phyloP scores from a whole-genome alignment of 1,284 basidiomycete genomes.

The Sporisorium sorghi region DNA sequence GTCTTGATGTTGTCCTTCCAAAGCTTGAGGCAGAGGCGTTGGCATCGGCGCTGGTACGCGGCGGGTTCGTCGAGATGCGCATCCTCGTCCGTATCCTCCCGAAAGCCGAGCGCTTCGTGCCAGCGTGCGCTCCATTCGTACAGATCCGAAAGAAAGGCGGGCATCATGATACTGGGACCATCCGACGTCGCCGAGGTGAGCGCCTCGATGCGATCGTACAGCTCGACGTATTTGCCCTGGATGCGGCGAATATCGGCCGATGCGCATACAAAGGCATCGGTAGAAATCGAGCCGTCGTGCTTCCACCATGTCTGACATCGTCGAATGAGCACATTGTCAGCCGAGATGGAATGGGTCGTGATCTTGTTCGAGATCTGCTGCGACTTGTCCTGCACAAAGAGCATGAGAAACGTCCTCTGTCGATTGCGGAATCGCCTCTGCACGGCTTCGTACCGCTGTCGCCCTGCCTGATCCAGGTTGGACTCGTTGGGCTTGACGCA shows the following conservation, averaged over 20 bases:
- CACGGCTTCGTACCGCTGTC: slow-evolving; percentile 41
- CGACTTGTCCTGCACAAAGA: slow-evolving; percentile 55
- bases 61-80: slow-evolving; percentile 22
- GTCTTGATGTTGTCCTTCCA: slow-evolving; percentile 55
- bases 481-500: slow-evolving; percentile 49
- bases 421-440: slow-evolving; percentile 52
- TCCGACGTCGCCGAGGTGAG: slow-evolving; percentile 42
- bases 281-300: slow-evolving; percentile 31
- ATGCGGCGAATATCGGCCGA: slow-evolving; percentile 46
- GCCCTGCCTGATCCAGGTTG: slow-evolving; percentile 36
- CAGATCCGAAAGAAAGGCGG: slow-evolving; percentile 46
- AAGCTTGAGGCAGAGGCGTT: slow-evolving; percentile 36
- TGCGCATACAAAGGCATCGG: slow-evolving; percentile 47
- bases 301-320: slow-evolving; percentile 52
- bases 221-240: slow-evolving; percentile 49
- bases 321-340: slow-evolving; percentile 43
- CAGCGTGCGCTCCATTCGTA: slow-evolving; percentile 48
- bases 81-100: slow-evolving; percentile 40
- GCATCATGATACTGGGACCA: slow-evolving; percentile 51
- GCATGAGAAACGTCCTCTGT: slow-evolving; percentile 52
- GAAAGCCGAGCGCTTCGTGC: slow-evolving; percentile 38
- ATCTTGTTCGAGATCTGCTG: slow-evolving; percentile 56
- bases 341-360: slow-evolving; percentile 40
- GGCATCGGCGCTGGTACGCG: slow-evolving; percentile 31
- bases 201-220: slow-evolving; percentile 48